phyloP scores from a whole-genome alignment of 2,329 filamentous ascomycete genomes.

The Conoideocrella luteorostrata region DNA sequence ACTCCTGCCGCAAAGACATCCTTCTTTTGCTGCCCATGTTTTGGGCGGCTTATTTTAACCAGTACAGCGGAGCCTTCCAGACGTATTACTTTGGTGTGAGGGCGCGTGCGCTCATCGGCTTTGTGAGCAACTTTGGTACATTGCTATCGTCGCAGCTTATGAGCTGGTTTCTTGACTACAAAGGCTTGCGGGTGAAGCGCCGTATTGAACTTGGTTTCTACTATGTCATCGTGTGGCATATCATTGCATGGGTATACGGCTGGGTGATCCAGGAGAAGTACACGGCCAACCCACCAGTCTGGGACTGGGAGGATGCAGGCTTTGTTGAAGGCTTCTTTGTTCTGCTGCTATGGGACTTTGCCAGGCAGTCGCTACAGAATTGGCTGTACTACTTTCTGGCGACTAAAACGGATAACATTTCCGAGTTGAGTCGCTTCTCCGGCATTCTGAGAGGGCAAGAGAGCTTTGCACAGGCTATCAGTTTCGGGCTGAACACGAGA shows the following conservation, averaged over 20 bases:
- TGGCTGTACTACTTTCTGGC: conserved; percentile 51
- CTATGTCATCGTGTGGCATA: conserved; percentile 37
- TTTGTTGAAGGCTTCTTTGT: conserved; percentile 43
- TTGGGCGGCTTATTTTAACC: conserved; percentile 23
- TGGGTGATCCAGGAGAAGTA: conserved; percentile 48
- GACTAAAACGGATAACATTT: conserved; percentile 49
- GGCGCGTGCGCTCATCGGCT: conserved; percentile 39
- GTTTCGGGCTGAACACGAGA: conserved; percentile 31
- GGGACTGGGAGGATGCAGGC: conserved; percentile 35
- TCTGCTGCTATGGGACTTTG: conserved; percentile 41
- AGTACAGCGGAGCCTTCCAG: conserved; percentile 37
- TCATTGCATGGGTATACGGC: conserved; percentile 44
- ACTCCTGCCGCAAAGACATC: conserved; percentile 15
- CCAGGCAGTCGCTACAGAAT: conserved; percentile 46
- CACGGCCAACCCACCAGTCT: conserved; percentile 31
- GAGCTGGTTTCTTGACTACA: conserved; percentile 37
- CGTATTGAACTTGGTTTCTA: conserved; percentile 38
- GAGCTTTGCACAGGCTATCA: conserved; percentile 33
- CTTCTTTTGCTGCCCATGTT: conserved; percentile 10
- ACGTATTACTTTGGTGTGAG: conserved; percentile 33
- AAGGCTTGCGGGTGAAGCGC: conserved; percentile 26
- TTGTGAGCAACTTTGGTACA: conserved; percentile 27
- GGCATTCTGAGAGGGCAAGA: conserved; percentile 34
- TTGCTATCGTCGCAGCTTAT: conserved; percentile 39
- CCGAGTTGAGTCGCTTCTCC: conserved; percentile 38